A percentile compares a stretch with the other conserved stretches of the same genome.
phyloP scores from a whole-genome alignment of 2,329 filamentous ascomycete species.

The Hypoxylon sp. region DNA sequence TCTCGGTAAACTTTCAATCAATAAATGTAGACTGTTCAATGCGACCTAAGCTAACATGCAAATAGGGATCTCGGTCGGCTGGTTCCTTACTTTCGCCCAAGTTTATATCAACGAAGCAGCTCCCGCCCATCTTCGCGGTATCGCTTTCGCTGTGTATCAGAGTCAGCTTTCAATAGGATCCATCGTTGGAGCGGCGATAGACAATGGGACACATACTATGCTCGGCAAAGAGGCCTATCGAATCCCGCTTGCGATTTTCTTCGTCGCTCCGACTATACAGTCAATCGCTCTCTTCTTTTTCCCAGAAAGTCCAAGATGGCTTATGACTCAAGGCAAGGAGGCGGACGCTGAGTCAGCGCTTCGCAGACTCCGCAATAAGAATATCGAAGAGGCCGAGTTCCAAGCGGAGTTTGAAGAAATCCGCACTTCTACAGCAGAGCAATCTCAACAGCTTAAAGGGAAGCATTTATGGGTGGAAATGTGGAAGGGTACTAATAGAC shows the following conservation, averaged over 20 bases:
- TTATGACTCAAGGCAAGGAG: slow-evolving; percentile 56
- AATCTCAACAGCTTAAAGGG: slow-evolving; percentile 45
- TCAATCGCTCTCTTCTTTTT: slow-evolving; percentile 54
- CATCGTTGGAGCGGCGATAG: slow-evolving; percentile 54
- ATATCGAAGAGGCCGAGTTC: slow-evolving; percentile 51
- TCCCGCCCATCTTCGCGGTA: slow-evolving; percentile 55
- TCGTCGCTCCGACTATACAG: slow-evolving; percentile 53
- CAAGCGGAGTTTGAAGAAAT: slow-evolving; percentile 54
- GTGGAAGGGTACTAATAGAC: slow-evolving; percentile 52
- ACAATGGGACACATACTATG: slow-evolving; percentile 51
- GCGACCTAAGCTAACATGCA: slow-evolving; percentile 1
- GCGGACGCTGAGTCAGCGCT: slow-evolving; percentile 52
- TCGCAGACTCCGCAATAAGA: slow-evolving; percentile 50
- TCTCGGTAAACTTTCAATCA: slow-evolving; percentile 45
- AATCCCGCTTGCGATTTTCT: slow-evolving; percentile 54
- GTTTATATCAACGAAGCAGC: slow-evolving; percentile 57
- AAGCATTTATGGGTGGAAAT: slow-evolving; percentile 54
- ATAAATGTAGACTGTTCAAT: not conserved
- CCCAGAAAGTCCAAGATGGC: slow-evolving; percentile 59
- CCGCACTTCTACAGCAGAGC: slow-evolving; percentile 50
- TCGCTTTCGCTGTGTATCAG: slow-evolving; percentile 56
- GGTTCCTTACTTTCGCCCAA: slow-evolving; percentile 57
- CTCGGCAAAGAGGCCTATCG: slow-evolving; percentile 45
- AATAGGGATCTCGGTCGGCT: slow-evolving; percentile 55
- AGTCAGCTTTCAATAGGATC: slow-evolving; percentile 54